phyloP scores from a whole-genome alignment of 2,329 filamentous ascomycete species.

The Exophiala dermatitidis region DNA sequence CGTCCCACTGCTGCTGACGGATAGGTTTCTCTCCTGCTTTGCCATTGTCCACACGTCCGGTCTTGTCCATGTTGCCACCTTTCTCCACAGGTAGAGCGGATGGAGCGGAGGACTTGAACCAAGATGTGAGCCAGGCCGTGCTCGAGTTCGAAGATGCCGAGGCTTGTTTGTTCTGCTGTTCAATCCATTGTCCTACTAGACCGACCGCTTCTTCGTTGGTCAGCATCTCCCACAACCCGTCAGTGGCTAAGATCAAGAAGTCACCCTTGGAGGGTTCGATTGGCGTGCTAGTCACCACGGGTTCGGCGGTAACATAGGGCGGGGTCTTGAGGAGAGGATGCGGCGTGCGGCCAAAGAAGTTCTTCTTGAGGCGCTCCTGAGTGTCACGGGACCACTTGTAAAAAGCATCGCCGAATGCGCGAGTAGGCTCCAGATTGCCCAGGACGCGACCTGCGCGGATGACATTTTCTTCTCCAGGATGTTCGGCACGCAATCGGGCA shows the following conservation, averaged over 20 bases:
- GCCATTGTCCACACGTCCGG: constrained; percentile 47
- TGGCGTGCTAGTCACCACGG: constrained; percentile 85
- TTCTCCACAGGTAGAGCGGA: constrained; percentile 69
- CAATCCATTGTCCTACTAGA: constrained; percentile 93
- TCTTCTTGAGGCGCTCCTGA: constrained; percentile 69
- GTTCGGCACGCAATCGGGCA: constrained; percentile 71
- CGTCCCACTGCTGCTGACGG: constrained; percentile 83
- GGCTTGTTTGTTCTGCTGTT: constrained; percentile 53
- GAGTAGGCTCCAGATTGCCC: constrained; percentile 82
- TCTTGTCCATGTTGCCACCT: constrained; percentile 39
- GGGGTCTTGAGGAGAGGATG: constrained; percentile 76
- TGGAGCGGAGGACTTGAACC: constrained; percentile 43
- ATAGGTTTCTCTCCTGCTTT: constrained; percentile 53
- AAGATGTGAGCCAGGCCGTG: constrained; percentile 61
- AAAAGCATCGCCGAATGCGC: constrained; percentile 90
- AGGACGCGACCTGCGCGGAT: constrained; percentile 84
- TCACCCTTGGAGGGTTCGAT: constrained; percentile 84
- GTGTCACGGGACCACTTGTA: constrained; percentile 94
- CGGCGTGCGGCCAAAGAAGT: constrained; percentile 79
- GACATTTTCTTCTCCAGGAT: constrained; percentile 76
- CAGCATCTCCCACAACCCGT: constrained; percentile 98
- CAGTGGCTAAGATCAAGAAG: constrained; percentile 92
- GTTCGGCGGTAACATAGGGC: constrained; percentile 95
- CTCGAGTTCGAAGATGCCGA: constrained; percentile 31
- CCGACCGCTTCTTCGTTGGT: constrained; percentile 97